These are phyloP conservation scores for Macrocybe gigantea DNA, from an alignment of 768 basidiomycete species.

Conservation along the genomic window DNA sequence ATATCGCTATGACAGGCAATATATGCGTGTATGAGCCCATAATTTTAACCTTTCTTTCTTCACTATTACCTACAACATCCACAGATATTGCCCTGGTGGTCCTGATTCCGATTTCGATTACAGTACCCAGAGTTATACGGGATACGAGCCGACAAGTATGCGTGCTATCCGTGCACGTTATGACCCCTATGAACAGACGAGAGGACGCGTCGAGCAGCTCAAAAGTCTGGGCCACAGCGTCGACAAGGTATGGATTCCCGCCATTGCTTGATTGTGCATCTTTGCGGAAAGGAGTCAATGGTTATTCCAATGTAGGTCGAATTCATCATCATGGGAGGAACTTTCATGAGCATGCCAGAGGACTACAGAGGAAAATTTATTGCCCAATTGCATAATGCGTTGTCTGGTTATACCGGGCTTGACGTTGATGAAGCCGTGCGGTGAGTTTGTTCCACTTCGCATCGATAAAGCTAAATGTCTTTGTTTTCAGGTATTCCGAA, in stretches of 20 bases:
- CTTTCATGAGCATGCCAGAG: constrained; percentile 99
- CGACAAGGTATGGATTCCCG: constrained; percentile 65
- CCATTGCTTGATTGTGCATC: neutral
- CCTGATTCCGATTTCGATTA: constrained; percentile 99
- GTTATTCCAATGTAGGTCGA: constrained; percentile 49
- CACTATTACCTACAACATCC: neutral
- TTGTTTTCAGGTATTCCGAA: constrained; percentile 70
- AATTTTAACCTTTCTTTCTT: neutral
- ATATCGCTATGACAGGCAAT: constrained; percentile 99
- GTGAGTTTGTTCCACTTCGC: constrained; percentile 25
- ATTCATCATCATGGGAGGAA: constrained; percentile 96
- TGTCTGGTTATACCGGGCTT: constrained; percentile 89
- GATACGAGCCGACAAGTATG: constrained; percentile 98
- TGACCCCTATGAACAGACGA: constrained; percentile 96
- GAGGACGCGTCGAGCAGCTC: constrained; percentile 92
- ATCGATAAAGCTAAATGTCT: neutral
- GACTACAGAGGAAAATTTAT: constrained; percentile 92
- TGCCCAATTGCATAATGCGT: constrained; percentile 93
- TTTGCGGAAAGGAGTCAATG: too few species aligned
- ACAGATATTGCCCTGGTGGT: constrained; percentile 94
- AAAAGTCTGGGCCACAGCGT: constrained; percentile 95
- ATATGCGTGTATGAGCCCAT: constrained; percentile 81
- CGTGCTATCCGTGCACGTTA: constrained; percentile 92
- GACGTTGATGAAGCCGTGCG: constrained; percentile 95
- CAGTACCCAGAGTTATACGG: constrained; percentile 94